Base-by-base conservation (phyloP, 768 basidiomycete species). In the Clavaria fumosa region DNA sequence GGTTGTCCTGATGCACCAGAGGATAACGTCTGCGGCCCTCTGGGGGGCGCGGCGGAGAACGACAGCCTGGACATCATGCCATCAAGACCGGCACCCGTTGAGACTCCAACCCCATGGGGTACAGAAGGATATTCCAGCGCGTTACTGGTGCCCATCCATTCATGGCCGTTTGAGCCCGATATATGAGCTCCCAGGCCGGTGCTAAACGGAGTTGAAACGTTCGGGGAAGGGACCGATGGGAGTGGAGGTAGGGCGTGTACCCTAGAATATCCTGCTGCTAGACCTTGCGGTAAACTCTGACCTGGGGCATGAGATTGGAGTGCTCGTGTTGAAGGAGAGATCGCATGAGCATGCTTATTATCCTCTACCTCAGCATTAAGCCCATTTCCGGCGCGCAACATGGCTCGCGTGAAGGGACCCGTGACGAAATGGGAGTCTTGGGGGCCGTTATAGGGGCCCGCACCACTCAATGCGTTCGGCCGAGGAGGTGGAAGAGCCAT, bases 291-390 rank as follows among this genome's bases (percentile, higher is more conserved):
- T 9, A 93, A 64, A 56, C 76, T 80, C 57, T 90, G 85, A 1
- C 89, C 89, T 0, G 90, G 89, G 1, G 85, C 86, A 46, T 91
- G 89, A 12, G 77, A 64, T 50, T 86, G 82, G 28, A 91, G 61
- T 1, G 85, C 89, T n/a, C 76, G 69, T 19, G 80, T 63, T 19
- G 74, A 70, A 0, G 89, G 82, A 10, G 77, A 79, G 38, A 50
- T 34, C 10, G 47, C 48, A 17, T 40, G 36, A 5, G 18, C 24
- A 15, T 17, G 22, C 34, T 35, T 20, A 31, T 37, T 37, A 14
- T 44, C 41, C 17, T 31, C 45, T 24, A 39, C 37, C 34, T 17
- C 38, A 23, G 15, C 21, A 23, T 38, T 44, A 17, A 19, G 33
- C 11, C 40, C 31, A 15, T 34, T 34, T 11, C 31, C 34, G 5